A percentile compares a stretch with the other conserved stretches of the same genome.
Conservation (phyloP, 2,329 filamentous ascomycete species). For the Apiospora malaysiana region DNA sequence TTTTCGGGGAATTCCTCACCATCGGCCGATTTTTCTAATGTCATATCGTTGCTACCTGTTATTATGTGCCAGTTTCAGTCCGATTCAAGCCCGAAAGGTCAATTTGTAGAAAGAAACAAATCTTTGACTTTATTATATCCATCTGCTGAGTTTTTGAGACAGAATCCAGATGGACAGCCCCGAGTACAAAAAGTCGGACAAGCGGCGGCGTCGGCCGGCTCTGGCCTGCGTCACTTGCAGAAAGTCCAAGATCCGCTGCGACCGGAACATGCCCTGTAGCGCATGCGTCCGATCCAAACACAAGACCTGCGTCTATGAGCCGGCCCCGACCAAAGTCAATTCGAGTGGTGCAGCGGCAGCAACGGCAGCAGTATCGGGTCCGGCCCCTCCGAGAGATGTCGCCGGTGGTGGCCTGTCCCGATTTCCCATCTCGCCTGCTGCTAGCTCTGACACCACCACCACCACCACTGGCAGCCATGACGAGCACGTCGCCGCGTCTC, state of each 20-base stretch:
- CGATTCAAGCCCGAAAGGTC: background rate
- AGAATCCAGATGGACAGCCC: background rate
- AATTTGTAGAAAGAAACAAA: background rate
- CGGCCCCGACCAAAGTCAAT: slow-evolving; percentile 9
- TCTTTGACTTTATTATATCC: background rate
- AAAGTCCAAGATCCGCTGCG: slow-evolving; percentile 66
- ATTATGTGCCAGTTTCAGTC: background rate
- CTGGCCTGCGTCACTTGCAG: slow-evolving; percentile 64
- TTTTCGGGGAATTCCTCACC: background rate
- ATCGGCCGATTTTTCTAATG: background rate
- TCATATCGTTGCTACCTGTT: too few species aligned
- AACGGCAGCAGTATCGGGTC: background rate
- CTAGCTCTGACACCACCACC: slow-evolving; percentile 22
- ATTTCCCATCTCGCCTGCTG: background rate
- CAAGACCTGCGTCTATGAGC: slow-evolving; percentile 55
- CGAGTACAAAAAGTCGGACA: slow-evolving; percentile 1
- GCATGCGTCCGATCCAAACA: slow-evolving; percentile 64
- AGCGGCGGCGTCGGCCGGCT: slow-evolving; percentile 38
- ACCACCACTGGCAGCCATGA: slow-evolving; percentile 20
- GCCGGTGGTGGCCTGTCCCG: background rate
- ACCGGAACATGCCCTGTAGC: slow-evolving; percentile 62
- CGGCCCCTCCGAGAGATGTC: background rate
- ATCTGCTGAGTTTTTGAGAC: background rate
- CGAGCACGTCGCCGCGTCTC: background rate
- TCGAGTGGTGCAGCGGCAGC: background rate